phyloP scores from a whole-genome alignment of 1,284 basidiomycete genomes.

The Ceratobasidium sp. region DNA sequence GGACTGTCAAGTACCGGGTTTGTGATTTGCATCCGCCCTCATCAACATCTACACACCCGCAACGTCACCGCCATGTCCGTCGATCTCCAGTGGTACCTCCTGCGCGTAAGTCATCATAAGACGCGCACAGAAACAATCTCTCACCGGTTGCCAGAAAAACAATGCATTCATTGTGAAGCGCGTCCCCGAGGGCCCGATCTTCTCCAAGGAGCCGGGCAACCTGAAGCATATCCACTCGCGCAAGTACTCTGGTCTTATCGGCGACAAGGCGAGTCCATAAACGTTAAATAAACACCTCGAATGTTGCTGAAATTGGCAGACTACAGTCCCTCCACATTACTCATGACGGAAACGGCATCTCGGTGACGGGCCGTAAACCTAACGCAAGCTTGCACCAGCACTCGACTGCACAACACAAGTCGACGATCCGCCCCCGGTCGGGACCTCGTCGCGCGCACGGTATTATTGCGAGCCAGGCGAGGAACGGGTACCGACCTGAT shows the following conservation, averaged over 20 bases:
- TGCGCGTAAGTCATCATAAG: conserved; percentile 71
- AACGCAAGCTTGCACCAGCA: conserved; percentile 69
- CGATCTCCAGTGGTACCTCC: conserved; percentile 91
- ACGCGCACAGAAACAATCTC: not conserved
- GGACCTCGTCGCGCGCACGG: conserved; percentile 80
- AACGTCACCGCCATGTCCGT: conserved; percentile 58
- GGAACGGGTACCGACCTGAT: conserved; percentile 84
- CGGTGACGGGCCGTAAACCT: conserved; percentile 76
- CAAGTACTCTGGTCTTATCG: conserved; percentile 90
- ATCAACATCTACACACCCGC: conserved; percentile 31
- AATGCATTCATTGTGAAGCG: conserved; percentile 88
- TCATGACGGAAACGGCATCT: conserved; percentile 68
- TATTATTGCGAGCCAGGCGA: conserved; percentile 72
- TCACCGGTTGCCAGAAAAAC: conserved; percentile 64
- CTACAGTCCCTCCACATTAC: conserved; percentile 27
- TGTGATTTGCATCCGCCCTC: conserved; percentile 30
- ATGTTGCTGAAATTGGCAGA: not conserved
- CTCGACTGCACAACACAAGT: conserved; percentile 60
- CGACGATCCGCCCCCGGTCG: conserved; percentile 74
- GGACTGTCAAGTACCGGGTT: no score
- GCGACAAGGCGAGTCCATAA: conserved; percentile 70
- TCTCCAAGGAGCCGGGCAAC: conserved; percentile 91
- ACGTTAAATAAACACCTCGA: not conserved
- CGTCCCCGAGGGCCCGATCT: conserved; percentile 73
- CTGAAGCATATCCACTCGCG: conserved; percentile 85